Conservation (phyloP, 495 filamentous ascomycete species). For the Zalerion maritima region DNA sequence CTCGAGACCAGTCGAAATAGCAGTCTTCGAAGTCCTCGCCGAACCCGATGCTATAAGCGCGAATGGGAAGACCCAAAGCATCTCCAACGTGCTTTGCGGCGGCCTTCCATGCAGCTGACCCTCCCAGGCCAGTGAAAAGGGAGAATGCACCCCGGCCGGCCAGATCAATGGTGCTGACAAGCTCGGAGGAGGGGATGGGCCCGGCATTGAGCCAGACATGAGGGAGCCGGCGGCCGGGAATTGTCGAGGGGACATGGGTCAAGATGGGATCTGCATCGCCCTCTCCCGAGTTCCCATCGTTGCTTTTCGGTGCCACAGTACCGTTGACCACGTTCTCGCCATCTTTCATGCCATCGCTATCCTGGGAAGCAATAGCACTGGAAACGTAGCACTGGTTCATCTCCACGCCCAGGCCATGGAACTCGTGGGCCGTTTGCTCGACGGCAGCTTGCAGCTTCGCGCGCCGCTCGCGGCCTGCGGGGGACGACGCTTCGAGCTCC, state of each 20-base stretch:
- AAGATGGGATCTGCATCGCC: constrained; percentile 9
- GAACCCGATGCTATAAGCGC: constrained; percentile 21
- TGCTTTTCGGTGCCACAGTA: too few relatives aligned
- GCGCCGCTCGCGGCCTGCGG: constrained; percentile 14
- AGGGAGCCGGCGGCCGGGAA: constrained; percentile 22
- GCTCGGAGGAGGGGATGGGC: constrained; percentile 9
- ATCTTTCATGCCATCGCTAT: too few relatives aligned
- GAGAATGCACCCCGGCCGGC: constrained; percentile 20
- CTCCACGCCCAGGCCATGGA: constrained; percentile 24
- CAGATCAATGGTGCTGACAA: constrained; percentile 24
- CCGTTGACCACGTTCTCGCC: too few relatives aligned
- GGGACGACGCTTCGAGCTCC: constrained; percentile 8
- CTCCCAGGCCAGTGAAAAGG: constrained; percentile 23
- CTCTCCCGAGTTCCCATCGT: too few relatives aligned
- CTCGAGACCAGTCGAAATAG: constrained; percentile 21
- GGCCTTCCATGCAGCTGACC: constrained; percentile 17
- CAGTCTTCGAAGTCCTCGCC: constrained; percentile 25
- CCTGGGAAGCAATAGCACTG: too few relatives aligned
- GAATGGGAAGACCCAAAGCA: constrained; percentile 13
- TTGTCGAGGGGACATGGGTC: constrained; percentile 14
- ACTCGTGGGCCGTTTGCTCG: constrained; percentile 17
- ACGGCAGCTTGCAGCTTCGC: constrained; percentile 14
- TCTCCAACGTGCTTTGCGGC: constrained; percentile 11
- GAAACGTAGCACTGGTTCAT: constrained; percentile 26
- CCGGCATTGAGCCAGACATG: constrained; percentile 25